Base-by-base conservation (phyloP, 345 rosid species). In the Lepidium sativum region DNA sequence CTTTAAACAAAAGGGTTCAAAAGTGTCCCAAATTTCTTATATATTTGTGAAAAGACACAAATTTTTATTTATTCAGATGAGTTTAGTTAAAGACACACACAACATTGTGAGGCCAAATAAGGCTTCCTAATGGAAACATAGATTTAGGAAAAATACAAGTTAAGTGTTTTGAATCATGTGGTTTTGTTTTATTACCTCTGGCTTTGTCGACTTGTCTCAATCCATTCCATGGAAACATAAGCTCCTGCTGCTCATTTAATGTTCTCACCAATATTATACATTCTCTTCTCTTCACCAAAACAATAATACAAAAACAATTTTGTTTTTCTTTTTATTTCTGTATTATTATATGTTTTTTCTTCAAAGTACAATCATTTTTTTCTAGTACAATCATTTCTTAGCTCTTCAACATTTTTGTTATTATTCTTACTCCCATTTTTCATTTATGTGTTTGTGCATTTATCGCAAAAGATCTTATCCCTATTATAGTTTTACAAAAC, bases 221-320 rank as follows among this genome's bases (percentile, higher is more conserved):
- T 69, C 35, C 67, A 41, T 50, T 69, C 67, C 60, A 69, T 50
- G 27, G 67, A 69, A 59, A 69, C 39, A 8, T 34, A 25, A 58
- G 21, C 58, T 15, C 44, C 29, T 1, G 48, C 58, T 49, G 23
- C 44, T 39, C 37, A 51, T 32, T 69, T 20, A 60, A 60, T 41
- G 60, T 27, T 69, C 66, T 14, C 37, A 59, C 73, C 60, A 59
- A 58, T 21, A 20, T 20, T 2, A 23, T 56, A 25, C 59, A 68
- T 59, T 49, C 51, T 49, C 59, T 50, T 68, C 51, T 16, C 45
- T 37, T 59, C 51, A 48, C 51, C 50, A 49, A 39, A 49, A 29
- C 50, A 39, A 48, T 48, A n/a, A 39, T 38, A 31, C 41, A 68
- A 29, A 39, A 25, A 4, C 21, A 20, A 20, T 20, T 20, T 20